phyloP scores from a whole-genome alignment of 371 early-diverging fungal genomes.

The Mucor velutinosus region DNA sequence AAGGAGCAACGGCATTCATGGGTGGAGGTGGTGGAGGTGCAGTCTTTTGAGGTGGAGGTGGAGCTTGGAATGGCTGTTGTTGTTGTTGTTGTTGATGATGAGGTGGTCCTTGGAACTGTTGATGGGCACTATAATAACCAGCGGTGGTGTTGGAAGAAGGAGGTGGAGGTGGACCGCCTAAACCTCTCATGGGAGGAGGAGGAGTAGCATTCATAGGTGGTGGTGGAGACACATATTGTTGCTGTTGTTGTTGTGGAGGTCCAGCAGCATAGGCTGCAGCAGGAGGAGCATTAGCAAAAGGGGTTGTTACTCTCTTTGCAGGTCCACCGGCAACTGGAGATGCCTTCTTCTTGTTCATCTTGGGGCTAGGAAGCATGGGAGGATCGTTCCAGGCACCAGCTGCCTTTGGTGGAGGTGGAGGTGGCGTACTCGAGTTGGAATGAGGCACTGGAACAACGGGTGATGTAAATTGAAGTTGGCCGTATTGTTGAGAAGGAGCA shows the following conservation, averaged over 20 bases:
- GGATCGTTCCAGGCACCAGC: slow-evolving; percentile 62
- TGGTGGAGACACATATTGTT: slow-evolving; percentile 12
- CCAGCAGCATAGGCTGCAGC: slow-evolving; percentile 24
- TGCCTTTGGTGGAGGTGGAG: slow-evolving; percentile 25
- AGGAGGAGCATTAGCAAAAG: slow-evolving; percentile 40
- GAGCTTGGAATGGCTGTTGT: slow-evolving; percentile 9
- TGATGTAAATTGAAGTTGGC: slow-evolving; percentile 5
- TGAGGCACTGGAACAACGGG: slow-evolving; percentile 29
- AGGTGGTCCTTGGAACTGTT: slow-evolving; percentile 10
- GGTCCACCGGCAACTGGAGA: slow-evolving; percentile 9
- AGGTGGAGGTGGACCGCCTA: slow-evolving; percentile 11
- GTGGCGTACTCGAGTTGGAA: slow-evolving; percentile 9
- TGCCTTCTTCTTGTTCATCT: slow-evolving; percentile 21
- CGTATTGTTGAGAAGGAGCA: background rate
- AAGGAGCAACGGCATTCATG: slow-evolving; percentile 13
- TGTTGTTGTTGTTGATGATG: slow-evolving; percentile 1
- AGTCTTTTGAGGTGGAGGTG: background rate
- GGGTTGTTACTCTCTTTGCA: slow-evolving; percentile 37
- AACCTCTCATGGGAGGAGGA: slow-evolving; percentile 15
- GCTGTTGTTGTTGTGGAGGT: slow-evolving; percentile 22
- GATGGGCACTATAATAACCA: slow-evolving; percentile 20
- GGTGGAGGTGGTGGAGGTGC: slow-evolving; percentile 8
- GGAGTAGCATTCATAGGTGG: slow-evolving; percentile 9
- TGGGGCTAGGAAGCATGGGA: slow-evolving; percentile 32
- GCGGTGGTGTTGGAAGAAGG: slow-evolving; percentile 15